Evolutionary conservation across 768 basidiomycete species (phyloP), one percentile per base, ranked within the genome.

Genomic region (Macrolepiota dolichaula): DNA sequence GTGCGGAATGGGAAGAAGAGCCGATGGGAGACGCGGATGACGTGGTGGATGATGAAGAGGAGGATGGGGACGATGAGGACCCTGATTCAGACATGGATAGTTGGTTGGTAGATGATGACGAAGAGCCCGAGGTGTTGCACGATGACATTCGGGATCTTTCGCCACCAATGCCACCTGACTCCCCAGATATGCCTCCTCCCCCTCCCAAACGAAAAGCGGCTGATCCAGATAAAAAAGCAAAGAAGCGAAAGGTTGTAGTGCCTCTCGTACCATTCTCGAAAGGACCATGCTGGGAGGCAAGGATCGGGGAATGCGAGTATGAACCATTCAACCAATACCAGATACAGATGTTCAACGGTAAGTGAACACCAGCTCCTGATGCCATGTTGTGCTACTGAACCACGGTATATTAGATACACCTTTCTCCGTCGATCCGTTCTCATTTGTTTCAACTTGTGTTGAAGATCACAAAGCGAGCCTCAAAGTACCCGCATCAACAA

Each of bases 1-100:
- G 93, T 13, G 94, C 88, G 66, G 97, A 98, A 66, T 98, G 97
- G 97, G 93, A 94, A 64, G 91, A 90, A 60, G 94, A 95, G 69
- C 86, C 87, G 22, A 84, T 81, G 2, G 92, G 88, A 24, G 91
- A 85, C 11, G 92, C 88, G 53, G 91, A 92, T 52, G 89, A 91
- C 57, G 83, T 88, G 6, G 76, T 81, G 6, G 87, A 89, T 4
- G 91, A 92, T 15, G 88, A 85, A 13, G 86, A 81, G 4, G 87
- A 85, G 10, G 84, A 82, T 9, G 84, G 76, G 10, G 83, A 80
- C 1, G 76, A 74, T 5, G 86, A 83, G 15, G 88, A 85, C 32
- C 78, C 76, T 2, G 91, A 91, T 69, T 92, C 88, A 12, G 93
- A 94, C 61, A 67, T 86, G 64, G 92, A 92, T 56, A 85, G 84